phyloP scores from a whole-genome alignment of 148 eudicot species.

The Euryodendron excelsum region DNA sequence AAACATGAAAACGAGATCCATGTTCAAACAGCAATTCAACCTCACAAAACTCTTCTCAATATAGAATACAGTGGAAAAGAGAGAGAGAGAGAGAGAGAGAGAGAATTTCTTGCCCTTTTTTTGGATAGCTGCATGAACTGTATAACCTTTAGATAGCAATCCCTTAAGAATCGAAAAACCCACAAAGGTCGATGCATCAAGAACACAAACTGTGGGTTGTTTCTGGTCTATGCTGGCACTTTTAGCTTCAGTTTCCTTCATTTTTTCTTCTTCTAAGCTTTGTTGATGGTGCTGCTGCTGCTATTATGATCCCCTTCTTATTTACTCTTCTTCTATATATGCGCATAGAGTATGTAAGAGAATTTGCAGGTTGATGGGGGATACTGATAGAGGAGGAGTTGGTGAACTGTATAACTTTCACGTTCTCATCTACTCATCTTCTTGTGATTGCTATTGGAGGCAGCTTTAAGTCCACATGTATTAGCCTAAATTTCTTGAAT shows the following conservation, averaged over 20 bases:
- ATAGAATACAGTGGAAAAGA: background rate
- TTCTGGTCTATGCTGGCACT: slow-evolving; percentile 10
- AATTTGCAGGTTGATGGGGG: slow-evolving; percentile 13
- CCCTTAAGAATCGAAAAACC: slow-evolving; percentile 43
- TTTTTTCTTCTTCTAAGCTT: background rate
- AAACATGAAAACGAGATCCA: background rate
- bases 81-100: slow-evolving; percentile 10
- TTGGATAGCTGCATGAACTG: slow-evolving; percentile 40
- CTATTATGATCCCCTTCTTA: background rate
- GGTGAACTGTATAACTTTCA: slow-evolving; percentile 30
- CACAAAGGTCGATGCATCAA: slow-evolving; percentile 51
- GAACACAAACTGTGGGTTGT: slow-evolving; percentile 41
- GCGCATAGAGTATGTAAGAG: background rate
- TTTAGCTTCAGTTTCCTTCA: slow-evolving; percentile 17
- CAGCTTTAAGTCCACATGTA: too few relatives aligned
- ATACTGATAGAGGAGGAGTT: slow-evolving; percentile 17
- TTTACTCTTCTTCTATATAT: background rate
- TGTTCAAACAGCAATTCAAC: background rate
- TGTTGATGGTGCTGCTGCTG: background rate
- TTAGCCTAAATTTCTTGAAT: background rate
- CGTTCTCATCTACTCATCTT: slow-evolving; percentile 35
- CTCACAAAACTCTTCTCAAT: background rate
- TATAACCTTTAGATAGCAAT: slow-evolving; percentile 33
- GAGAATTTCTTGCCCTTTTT: slow-evolving; percentile 24
- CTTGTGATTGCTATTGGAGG: slow-evolving; percentile 3